These are phyloP conservation scores for Zygosaccharomyces siamensis DNA, from an alignment of 805 yeast species.

Conservation along the genomic window DNA sequence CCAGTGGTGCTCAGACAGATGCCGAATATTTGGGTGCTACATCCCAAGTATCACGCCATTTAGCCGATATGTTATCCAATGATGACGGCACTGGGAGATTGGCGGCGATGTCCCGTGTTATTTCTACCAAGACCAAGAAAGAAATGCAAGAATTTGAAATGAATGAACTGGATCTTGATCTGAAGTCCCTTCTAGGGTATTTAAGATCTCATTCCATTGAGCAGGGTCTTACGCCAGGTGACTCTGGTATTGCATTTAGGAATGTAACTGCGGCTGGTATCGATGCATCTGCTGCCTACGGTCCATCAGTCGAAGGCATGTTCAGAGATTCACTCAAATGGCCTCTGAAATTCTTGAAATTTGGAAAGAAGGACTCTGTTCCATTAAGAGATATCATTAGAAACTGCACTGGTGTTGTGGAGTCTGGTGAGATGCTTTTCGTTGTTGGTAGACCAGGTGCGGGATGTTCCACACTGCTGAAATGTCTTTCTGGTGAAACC, in stretches of 20 bases:
- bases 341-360: slow-evolving; percentile 26
- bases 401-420: slow-evolving; percentile 41
- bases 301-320: slow-evolving; percentile 45
- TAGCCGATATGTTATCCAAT: slow-evolving; percentile 32
- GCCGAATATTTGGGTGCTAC: slow-evolving; percentile 25
- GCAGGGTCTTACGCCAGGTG: slow-evolving; percentile 45
- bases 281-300: slow-evolving; percentile 51
- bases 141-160: slow-evolving; percentile 44
- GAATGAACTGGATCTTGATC: slow-evolving; percentile 43
- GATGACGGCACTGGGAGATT: slow-evolving; percentile 39
- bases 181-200: slow-evolving; percentile 40
- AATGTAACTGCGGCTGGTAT: slow-evolving; percentile 43
- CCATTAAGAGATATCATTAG: slow-evolving; percentile 39
- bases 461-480: slow-evolving; percentile 56
- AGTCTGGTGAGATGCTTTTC: slow-evolving; percentile 50
- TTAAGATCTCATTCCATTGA: slow-evolving; percentile 37
- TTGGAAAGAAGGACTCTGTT: slow-evolving; percentile 32
- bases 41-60: slow-evolving; percentile 30
- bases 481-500: slow-evolving; percentile 44
- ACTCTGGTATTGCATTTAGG: slow-evolving; percentile 48
- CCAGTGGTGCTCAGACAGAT: slow-evolving; percentile 3
- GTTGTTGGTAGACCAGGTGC: slow-evolving; percentile 59
- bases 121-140: slow-evolving; percentile 46
- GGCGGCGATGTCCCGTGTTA: slow-evolving; percentile 46
- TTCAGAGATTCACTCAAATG: slow-evolving; percentile 32